phyloP scores from a whole-genome alignment of 2,329 filamentous ascomycete genomes.

The Penicillium olsonii region DNA sequence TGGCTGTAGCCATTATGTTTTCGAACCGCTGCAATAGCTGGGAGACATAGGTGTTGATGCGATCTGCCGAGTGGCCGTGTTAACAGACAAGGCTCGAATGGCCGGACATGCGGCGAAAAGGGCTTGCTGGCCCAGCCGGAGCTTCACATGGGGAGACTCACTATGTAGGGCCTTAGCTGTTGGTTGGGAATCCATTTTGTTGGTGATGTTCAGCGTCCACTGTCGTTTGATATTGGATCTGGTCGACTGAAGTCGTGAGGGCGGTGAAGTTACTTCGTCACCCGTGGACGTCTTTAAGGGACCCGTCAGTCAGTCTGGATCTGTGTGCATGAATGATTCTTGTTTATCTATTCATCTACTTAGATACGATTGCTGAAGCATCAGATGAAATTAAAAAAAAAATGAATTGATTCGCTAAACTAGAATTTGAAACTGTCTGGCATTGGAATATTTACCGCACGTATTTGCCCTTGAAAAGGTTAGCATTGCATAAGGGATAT shows the following conservation, averaged over 20 bases:
- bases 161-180: constrained; percentile 31
- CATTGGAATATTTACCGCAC: neutral
- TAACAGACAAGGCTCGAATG: neutral
- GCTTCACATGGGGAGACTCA: constrained; percentile 10
- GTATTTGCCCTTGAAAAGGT: constrained; percentile 6
- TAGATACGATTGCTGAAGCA: no score
- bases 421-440: neutral
- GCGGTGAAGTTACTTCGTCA: neutral
- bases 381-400: neutral
- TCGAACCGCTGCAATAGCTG: constrained; percentile 56
- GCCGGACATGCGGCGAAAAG: neutral
- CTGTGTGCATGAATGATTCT: no score
- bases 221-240: neutral
- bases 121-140: neutral
- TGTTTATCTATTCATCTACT: no score
- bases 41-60: constrained; percentile 47
- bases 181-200: constrained; percentile 37
- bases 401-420: no score
- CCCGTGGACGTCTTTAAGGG: no score
- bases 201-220: neutral
- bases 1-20: constrained; percentile 56
- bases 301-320: no score
- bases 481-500: neutral
- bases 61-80: constrained; percentile 33
- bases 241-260: neutral